phyloP scores from a whole-genome alignment of 129 eudicot species.

The Helichrysum umbraculigerum region DNA sequence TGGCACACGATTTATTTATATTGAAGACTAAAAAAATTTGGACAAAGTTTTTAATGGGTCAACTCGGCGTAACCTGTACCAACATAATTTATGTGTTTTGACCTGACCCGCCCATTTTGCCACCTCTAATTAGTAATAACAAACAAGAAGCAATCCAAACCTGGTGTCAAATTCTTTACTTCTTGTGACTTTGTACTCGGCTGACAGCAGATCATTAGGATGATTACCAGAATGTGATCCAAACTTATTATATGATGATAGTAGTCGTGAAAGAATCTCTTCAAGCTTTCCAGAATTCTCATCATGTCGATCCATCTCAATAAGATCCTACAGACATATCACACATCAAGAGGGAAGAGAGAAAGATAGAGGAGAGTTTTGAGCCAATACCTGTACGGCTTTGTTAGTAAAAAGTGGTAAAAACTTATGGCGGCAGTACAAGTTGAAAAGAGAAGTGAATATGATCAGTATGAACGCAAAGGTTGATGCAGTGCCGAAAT shows the following conservation, averaged over 20 bases:
- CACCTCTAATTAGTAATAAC: background rate
- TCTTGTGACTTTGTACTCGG: conserved; percentile 31
- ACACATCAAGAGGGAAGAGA: conserved; percentile 2
- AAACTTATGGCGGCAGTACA: conserved; percentile 81
- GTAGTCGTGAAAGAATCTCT: conserved; percentile 51
- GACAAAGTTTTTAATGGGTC: background rate
- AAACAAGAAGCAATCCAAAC: background rate
- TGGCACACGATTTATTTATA: background rate
- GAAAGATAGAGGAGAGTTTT: background rate
- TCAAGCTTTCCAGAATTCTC: conserved; percentile 55
- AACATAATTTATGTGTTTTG: background rate
- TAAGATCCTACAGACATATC: conserved; percentile 52
- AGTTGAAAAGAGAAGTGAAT: conserved; percentile 66
- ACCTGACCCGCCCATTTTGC: background rate
- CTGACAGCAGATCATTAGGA: conserved; percentile 38
- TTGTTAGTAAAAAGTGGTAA: conserved; percentile 55
- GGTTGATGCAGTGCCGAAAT: conserved; percentile 54
- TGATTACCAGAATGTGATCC: conserved; percentile 25
- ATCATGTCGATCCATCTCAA: conserved; percentile 89
- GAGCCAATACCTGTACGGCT: conserved; percentile 58
- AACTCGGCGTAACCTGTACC: background rate
- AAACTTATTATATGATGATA: conserved; percentile 62
- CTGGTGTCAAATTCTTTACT: conserved; percentile 16
- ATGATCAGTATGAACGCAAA: conserved; percentile 59
- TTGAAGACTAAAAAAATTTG: too few relatives aligned